Conservation (phyloP, 805 yeast species). For the Wickerhamomyces bovis region DNA sequence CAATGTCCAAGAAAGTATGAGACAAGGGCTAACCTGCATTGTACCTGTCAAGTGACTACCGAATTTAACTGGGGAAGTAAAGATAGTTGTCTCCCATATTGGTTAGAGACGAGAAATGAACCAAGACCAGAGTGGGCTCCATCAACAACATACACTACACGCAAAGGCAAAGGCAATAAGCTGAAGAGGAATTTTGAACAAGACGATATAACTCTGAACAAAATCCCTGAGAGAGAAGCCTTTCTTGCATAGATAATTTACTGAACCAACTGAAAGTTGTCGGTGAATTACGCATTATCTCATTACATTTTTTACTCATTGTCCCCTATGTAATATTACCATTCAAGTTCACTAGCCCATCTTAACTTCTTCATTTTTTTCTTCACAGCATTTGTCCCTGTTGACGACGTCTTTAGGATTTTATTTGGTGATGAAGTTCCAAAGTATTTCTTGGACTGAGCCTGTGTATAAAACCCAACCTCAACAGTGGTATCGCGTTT, state of each 20-base stretch:
- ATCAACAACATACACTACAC: background rate
- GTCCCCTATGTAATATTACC: slow-evolving; percentile 6
- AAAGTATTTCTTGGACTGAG: slow-evolving; percentile 13
- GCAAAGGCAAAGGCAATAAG: background rate
- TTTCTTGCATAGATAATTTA: background rate
- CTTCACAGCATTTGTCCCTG: slow-evolving; percentile 1
- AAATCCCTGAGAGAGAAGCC: background rate
- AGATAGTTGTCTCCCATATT: slow-evolving; percentile 22
- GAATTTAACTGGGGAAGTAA: slow-evolving; percentile 23
- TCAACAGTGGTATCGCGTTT: background rate
- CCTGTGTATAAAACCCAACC: slow-evolving; percentile 20
- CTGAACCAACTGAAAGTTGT: background rate
- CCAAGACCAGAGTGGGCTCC: slow-evolving; percentile 19
- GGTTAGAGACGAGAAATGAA: slow-evolving; percentile 13
- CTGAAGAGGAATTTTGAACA: background rate
- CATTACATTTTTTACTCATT: background rate
- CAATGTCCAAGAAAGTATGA: slow-evolving; percentile 52
- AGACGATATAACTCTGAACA: background rate
- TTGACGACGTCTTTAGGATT: slow-evolving; percentile 2
- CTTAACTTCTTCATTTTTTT: slow-evolving; percentile 13
- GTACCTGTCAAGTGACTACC: slow-evolving; percentile 40
- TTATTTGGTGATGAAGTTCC: slow-evolving; percentile 8
- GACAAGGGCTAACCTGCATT: slow-evolving; percentile 38
- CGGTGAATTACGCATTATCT: background rate
- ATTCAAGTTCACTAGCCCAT: slow-evolving; percentile 21